A percentile compares a stretch with the other conserved stretches of the same genome.
These are phyloP conservation scores for Dryadomyces quercus-mongolicae DNA, from an alignment of 2,329 filamentous ascomycete genomes.

Conservation along the genomic window DNA sequence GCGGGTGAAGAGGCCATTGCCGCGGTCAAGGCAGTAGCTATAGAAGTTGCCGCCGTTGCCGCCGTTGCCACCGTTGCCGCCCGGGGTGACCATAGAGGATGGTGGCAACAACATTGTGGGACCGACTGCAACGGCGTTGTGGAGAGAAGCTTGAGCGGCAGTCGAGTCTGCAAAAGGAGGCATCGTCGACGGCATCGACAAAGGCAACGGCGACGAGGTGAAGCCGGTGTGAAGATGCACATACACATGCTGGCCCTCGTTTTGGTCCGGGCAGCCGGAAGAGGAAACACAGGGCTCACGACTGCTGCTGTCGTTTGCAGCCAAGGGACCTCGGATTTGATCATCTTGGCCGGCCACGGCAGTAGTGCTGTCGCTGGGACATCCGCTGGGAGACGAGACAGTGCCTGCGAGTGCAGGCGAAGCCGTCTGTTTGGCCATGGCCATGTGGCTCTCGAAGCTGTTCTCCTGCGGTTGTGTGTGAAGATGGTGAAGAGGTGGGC, in stretches of 20 bases:
- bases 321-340: no score
- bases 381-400: neutral
- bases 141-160: no score
- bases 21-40: conserved; percentile 41
- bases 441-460: neutral
- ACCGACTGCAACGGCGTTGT: neutral
- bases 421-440: neutral
- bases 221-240: neutral
- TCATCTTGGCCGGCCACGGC: neutral
- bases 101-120: neutral
- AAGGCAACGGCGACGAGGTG: neutral
- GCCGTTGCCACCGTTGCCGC: neutral
- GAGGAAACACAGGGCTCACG: no score
- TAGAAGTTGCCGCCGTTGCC: conserved; percentile 19
- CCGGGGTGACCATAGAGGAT: no score
- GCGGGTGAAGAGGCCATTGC: conserved; percentile 39
- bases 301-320: neutral
- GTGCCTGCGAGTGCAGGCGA: neutral
- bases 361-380: neutral
- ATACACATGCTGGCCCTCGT: neutral
- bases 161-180: neutral
- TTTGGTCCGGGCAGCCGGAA: neutral
- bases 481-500: neutral
- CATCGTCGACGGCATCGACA: neutral
- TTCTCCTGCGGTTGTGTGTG: neutral